phyloP scores from a whole-genome alignment of 2,329 filamentous ascomycete genomes.

The Fusarium longipes region DNA sequence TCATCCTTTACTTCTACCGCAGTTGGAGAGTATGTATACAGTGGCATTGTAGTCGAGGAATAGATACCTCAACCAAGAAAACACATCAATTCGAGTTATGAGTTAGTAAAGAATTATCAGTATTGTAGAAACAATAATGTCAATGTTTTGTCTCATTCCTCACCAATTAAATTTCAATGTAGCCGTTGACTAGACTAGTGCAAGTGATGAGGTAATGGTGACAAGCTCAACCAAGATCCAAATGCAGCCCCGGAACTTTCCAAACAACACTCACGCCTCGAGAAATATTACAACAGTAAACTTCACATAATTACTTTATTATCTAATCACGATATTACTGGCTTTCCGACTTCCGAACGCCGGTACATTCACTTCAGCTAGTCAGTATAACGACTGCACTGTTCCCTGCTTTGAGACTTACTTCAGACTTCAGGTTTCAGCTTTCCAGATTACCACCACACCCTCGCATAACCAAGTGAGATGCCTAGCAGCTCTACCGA shows the following conservation, averaged over 20 bases:
- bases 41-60: no score
- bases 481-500: neutral
- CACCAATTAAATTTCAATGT: no score
- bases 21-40: no score
- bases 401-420: neutral
- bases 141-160: neutral
- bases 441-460: neutral
- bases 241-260: neutral
- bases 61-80: no score
- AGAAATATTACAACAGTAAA: neutral
- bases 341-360: rapidly evolving
- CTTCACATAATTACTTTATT: no score
- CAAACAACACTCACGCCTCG: neutral
- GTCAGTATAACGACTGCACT: neutral
- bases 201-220: conserved; percentile 1
- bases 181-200: neutral
- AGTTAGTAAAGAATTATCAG: no score
- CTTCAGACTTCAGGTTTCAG: neutral
- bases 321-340: neutral
- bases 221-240: neutral
- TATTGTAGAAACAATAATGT: no score
- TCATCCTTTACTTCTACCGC: no score
- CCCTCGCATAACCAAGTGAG: no score
- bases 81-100: no score
- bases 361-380: neutral